These are phyloP conservation scores for Cyberlindnera samutprakarnensis DNA, from an alignment of 805 yeast genomes.

Conservation along the genomic window DNA sequence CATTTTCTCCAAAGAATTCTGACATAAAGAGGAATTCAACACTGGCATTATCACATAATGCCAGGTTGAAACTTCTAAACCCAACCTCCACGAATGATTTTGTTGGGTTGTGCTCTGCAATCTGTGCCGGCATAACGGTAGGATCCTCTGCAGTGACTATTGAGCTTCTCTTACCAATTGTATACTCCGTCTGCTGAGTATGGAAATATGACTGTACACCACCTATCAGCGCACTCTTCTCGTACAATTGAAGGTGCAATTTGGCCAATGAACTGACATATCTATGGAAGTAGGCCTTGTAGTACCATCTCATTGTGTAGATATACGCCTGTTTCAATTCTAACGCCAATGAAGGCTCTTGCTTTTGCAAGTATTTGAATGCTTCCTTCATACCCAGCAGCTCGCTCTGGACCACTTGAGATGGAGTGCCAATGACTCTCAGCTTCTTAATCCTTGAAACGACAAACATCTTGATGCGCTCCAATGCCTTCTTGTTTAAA, in stretches of 20 bases:
- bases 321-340: conserved; percentile 76
- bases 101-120: conserved; percentile 70
- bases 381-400: conserved; percentile 57
- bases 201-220: conserved; percentile 15
- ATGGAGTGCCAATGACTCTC: conserved; percentile 54
- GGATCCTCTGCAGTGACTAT: conserved; percentile 47
- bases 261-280: conserved; percentile 68
- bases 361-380: conserved; percentile 45
- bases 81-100: conserved; percentile 67
- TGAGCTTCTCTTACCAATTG: conserved; percentile 43
- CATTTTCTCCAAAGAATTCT: conserved; percentile 56
- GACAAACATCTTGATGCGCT: conserved; percentile 66
- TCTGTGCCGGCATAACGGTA: conserved; percentile 71
- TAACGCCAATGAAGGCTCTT: conserved; percentile 54
- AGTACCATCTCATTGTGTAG: conserved; percentile 92
- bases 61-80: conserved; percentile 64
- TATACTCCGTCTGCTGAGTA: conserved; percentile 16
- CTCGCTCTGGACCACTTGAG: conserved; percentile 67
- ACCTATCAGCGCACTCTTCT: conserved; percentile 50
- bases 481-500: conserved; percentile 58
- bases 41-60: conserved; percentile 66
- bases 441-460: conserved; percentile 59
- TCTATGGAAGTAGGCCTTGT: conserved; percentile 66
- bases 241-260: conserved; percentile 44
- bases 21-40: conserved; percentile 69